Evolutionary conservation across 2,329 filamentous ascomycete genomes (phyloP).

Genomic region (Xylaria sp.): DNA sequence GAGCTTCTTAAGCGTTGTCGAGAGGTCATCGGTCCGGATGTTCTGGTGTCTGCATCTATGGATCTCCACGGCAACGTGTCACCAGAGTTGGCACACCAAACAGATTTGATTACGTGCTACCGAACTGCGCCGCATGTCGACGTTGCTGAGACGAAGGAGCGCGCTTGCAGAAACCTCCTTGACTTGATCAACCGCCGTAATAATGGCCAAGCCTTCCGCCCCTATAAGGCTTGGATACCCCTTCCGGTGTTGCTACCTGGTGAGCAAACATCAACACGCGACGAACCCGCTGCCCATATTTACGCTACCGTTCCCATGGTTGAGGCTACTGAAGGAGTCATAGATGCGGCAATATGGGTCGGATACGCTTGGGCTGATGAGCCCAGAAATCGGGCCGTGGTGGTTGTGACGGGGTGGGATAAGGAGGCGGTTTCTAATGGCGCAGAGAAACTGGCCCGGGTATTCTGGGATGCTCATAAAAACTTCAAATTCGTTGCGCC

Average conservation of each 20-base stretch:
- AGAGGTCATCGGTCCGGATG: constrained; percentile 55
- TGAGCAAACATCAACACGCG: constrained; percentile 64
- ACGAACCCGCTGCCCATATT: constrained; percentile 62
- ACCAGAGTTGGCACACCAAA: constrained; percentile 58
- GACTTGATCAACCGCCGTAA: constrained; percentile 48
- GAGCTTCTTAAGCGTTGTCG: constrained; percentile 59
- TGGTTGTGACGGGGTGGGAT: constrained; percentile 64
- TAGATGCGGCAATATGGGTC: constrained; percentile 66
- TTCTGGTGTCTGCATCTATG: constrained; percentile 64
- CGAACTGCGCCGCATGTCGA: constrained; percentile 64
- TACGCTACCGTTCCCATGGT: constrained; percentile 59
- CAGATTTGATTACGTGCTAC: constrained; percentile 64
- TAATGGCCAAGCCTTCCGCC: constrained; percentile 46
- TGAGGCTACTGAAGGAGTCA: constrained; percentile 53
- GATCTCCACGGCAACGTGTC: constrained; percentile 67
- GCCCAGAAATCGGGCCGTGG: constrained; percentile 60
- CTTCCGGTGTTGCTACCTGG: constrained; percentile 63
- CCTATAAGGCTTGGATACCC: constrained; percentile 63
- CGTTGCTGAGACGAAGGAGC: constrained; percentile 59
- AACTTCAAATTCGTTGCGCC: constrained; percentile 64
- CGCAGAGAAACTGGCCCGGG: constrained; percentile 57
- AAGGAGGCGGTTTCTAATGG: constrained; percentile 50
- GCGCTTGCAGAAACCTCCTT: constrained; percentile 62
- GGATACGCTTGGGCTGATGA: constrained; percentile 68
- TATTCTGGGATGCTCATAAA: constrained; percentile 59